phyloP scores from a whole-genome alignment of 2,329 filamentous ascomycete genomes.

The Xylariaceae sp. region DNA sequence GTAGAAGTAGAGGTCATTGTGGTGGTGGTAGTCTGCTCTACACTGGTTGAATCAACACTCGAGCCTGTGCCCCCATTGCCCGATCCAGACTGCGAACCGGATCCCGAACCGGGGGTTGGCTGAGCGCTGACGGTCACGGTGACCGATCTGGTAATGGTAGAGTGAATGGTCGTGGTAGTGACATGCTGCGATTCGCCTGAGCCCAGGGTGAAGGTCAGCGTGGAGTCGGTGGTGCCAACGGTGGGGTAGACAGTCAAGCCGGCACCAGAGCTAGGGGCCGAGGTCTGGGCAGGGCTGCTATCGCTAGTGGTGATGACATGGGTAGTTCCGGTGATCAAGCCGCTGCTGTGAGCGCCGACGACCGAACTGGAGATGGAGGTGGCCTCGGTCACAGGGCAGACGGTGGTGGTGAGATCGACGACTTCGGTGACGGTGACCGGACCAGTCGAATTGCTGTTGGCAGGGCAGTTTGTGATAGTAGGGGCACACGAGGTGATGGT shows the following conservation, averaged over 20 bases:
- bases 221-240: constrained; percentile 11
- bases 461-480: constrained; percentile 33
- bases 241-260: constrained; percentile 10
- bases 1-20: constrained; percentile 29
- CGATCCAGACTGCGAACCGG: no score
- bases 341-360: constrained; percentile 29
- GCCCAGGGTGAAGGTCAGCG: constrained; percentile 27
- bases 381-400: constrained; percentile 33
- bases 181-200: constrained; percentile 26
- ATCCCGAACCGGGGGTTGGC: constrained; percentile 12
- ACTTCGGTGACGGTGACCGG: constrained; percentile 32
- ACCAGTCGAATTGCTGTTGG: constrained; percentile 23
- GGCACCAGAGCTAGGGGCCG: constrained; percentile 13
- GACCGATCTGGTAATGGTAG: constrained; percentile 26
- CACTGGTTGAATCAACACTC: constrained; percentile 11
- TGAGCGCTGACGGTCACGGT: constrained; percentile 23
- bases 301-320: constrained; percentile 19
- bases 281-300: constrained; percentile 15
- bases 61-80: constrained; percentile 6
- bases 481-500: constrained; percentile 31
- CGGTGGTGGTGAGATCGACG: constrained; percentile 32
- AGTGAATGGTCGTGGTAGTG: constrained; percentile 28
- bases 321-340: constrained; percentile 28
- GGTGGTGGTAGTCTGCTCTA: constrained; percentile 25
- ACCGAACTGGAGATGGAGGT: constrained; percentile 29